These are phyloP conservation scores for Hyphopichia homilentoma DNA, from an alignment of 805 yeast genomes.

Conservation along the genomic window DNA sequence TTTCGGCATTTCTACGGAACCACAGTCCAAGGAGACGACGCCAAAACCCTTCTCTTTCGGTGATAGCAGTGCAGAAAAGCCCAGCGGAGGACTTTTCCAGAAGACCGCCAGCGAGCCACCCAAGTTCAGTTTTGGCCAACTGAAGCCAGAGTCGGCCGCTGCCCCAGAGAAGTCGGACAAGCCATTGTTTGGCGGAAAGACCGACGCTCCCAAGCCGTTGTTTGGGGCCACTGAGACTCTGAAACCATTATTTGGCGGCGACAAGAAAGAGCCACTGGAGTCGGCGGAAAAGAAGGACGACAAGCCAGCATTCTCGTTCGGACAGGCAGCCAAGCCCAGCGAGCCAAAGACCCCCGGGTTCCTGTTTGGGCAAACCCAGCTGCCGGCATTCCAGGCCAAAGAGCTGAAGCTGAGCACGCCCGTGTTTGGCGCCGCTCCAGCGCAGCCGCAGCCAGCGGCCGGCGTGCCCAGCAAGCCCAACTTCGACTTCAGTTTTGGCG, in stretches of 20 bases:
- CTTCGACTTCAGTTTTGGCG: slow-evolving; percentile 10
- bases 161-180: too few species aligned
- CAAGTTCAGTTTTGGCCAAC: too few species aligned
- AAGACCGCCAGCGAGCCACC: too few species aligned
- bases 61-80: too few species aligned
- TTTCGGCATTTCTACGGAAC: slow-evolving; percentile 5
- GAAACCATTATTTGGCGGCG: too few species aligned
- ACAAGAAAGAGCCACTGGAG: too few species aligned
- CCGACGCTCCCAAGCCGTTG: not conserved
- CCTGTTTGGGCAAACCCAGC: slow-evolving; percentile 3
- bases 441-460: not conserved
- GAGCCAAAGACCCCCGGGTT: slow-evolving; percentile 4
- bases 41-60: too few species aligned
- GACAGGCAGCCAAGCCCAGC: slow-evolving; percentile 5
- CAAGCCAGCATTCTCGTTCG: slow-evolving; percentile 16
- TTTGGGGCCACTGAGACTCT: not conserved
- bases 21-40: too few species aligned
- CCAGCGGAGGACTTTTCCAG: too few species aligned
- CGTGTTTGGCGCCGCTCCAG: slow-evolving; percentile 1
- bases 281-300: slow-evolving; percentile 6
- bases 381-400: slow-evolving; percentile 3
- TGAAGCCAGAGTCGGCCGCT: too few species aligned
- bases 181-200: too few species aligned
- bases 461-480: slow-evolving; percentile 3
- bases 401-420: slow-evolving; percentile 1